A percentile compares a stretch with the other conserved stretches of the same genome.
Evolutionary conservation across 495 filamentous ascomycete species (phyloP).

Genomic region (Penicillium alfredii): DNA sequence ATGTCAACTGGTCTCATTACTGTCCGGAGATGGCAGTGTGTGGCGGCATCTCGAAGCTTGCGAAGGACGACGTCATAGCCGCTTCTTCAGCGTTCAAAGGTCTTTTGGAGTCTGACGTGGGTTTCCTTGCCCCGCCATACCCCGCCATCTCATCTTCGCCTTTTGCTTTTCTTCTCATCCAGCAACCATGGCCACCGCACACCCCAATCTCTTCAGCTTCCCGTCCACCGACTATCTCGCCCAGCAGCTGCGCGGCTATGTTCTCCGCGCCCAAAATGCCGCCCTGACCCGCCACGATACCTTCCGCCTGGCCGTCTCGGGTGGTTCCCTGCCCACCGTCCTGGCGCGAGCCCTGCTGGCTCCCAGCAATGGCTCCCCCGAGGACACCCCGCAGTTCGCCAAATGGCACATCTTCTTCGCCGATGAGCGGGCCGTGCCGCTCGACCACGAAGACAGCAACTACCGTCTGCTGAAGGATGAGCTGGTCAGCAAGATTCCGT

Average conservation of each 20-base stretch:
- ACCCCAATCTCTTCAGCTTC: conserved; percentile 85
- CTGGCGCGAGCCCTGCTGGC: conserved; percentile 77
- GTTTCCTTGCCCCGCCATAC: conserved; percentile 4
- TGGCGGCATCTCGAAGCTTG: too few relatives aligned
- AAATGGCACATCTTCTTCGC: conserved; percentile 99
- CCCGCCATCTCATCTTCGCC: conserved; percentile 1
- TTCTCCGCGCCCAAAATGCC: conserved; percentile 71
- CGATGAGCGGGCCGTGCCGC: conserved; percentile 90
- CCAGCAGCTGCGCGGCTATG: conserved; percentile 66
- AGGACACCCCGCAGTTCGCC: conserved; percentile 64
- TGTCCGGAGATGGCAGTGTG: too few relatives aligned
- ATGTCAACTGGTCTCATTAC: too few relatives aligned
- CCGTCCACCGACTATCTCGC: conserved; percentile 60
- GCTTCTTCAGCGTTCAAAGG: too few relatives aligned
- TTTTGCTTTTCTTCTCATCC: conserved; percentile 3
- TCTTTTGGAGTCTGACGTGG: too few relatives aligned
- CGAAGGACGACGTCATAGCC: too few relatives aligned
- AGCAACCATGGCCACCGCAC: conserved; percentile 37
- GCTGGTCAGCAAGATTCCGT: conserved; percentile 79
- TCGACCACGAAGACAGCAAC: conserved; percentile 90
- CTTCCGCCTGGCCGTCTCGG: conserved; percentile 91
- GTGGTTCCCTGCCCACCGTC: conserved; percentile 84
- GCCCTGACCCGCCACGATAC: conserved; percentile 70
- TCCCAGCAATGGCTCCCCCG: conserved; percentile 46
- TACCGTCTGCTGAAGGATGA: conserved; percentile 82